These are phyloP conservation scores for Alliaria petiolata DNA, from an alignment of 345 rosid species.

Conservation along the genomic window DNA sequence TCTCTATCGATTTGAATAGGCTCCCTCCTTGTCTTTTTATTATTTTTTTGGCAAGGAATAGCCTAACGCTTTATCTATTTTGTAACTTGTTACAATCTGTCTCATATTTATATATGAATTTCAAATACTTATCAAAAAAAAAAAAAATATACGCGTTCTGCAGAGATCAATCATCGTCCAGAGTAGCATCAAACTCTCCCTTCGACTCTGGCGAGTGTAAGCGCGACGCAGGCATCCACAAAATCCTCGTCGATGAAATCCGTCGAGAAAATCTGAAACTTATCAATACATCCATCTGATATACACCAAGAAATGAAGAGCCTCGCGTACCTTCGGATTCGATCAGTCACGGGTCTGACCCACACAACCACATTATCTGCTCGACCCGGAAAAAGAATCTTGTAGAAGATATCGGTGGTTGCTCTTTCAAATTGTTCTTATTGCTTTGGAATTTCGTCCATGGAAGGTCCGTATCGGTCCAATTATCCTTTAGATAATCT, in stretches of 20 bases:
- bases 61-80: too few species aligned
- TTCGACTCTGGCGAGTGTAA: slow-evolving; percentile 61
- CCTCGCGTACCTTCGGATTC: slow-evolving; percentile 68
- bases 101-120: too few species aligned
- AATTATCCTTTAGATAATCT: slow-evolving; percentile 65
- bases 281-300: slow-evolving; percentile 46
- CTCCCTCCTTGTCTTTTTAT: too few species aligned
- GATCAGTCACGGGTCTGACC: slow-evolving; percentile 60
- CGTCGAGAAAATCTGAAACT: slow-evolving; percentile 72
- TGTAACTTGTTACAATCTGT: too few species aligned
- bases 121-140: too few species aligned
- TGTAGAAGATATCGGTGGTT: slow-evolving; percentile 44
- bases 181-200: slow-evolving; percentile 41
- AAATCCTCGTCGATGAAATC: slow-evolving; percentile 83
- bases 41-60: too few species aligned
- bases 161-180: not conserved
- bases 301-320: slow-evolving; percentile 62
- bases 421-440: slow-evolving; percentile 53
- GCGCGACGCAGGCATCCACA: slow-evolving; percentile 71
- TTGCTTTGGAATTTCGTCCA: slow-evolving; percentile 73
- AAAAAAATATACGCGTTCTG: not conserved
- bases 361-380: slow-evolving; percentile 73
- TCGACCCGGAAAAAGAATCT: slow-evolving; percentile 76
- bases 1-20: too few species aligned
- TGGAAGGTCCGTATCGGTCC: slow-evolving; percentile 85